These are phyloP conservation scores for Lachancea fermentati DNA, from an alignment of 805 yeast genomes.

Conservation along the genomic window DNA sequence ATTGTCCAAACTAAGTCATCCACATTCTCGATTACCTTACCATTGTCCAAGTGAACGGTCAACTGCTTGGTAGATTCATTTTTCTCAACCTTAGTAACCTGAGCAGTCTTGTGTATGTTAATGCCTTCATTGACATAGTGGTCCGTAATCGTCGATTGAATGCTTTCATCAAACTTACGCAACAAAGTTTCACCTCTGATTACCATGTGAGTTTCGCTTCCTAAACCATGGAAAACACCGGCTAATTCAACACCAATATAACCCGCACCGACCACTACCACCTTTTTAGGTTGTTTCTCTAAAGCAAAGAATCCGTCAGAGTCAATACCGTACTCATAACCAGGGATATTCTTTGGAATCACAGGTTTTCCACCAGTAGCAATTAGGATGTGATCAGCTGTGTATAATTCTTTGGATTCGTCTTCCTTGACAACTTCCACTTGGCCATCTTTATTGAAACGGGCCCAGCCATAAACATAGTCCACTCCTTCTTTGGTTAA, in stretches of 20 bases:
- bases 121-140: conserved; percentile 78
- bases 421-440: conserved; percentile 75
- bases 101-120: conserved; percentile 63
- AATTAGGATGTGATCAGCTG: conserved; percentile 78
- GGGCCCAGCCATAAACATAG: conserved; percentile 78
- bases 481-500: conserved; percentile 86
- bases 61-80: conserved; percentile 43
- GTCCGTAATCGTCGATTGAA: conserved; percentile 74
- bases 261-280: conserved; percentile 96
- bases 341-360: conserved; percentile 61
- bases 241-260: conserved; percentile 95
- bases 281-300: conserved; percentile 79
- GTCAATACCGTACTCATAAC: conserved; percentile 75
- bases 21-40: conserved; percentile 53
- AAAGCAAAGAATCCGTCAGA: conserved; percentile 90
- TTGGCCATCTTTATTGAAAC: conserved; percentile 60
- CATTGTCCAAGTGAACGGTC: conserved; percentile 40
- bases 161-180: conserved; percentile 78
- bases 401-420: conserved; percentile 50
- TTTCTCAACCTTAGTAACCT: conserved; percentile 45
- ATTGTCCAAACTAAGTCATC: conserved; percentile 90
- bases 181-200: conserved; percentile 89
- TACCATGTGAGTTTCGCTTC: conserved; percentile 78
- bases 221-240: conserved; percentile 87
- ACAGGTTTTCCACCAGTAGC: conserved; percentile 92